Base-by-base conservation (phyloP, 345 rosid species). In the Aurinia saxatilis region DNA sequence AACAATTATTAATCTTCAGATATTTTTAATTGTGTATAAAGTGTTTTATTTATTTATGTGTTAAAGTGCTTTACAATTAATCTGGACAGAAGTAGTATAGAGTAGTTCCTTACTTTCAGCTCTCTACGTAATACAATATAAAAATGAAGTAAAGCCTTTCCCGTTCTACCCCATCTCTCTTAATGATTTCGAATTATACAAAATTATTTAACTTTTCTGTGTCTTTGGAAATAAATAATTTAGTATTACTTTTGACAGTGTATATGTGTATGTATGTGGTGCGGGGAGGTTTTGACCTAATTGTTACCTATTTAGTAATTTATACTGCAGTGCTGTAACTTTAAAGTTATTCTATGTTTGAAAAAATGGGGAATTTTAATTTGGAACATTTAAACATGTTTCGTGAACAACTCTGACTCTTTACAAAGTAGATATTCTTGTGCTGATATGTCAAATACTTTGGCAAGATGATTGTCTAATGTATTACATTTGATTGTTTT, bases 81-180 rank as follows among this genome's bases (percentile, higher is more conserved):
- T 64, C 47, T 57, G 49, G 60, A 49, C 57, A 38, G 44, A 10
- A 45, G 33, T 55, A n/a, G 50, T 55, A n/a, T 41, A 47, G 29
- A 56, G 66, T 65, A 50, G 75, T 50, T 71, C 70, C 56, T 49
- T 64, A 57, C 60, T 71, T 71, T 64, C 70, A 64, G 66, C 70
- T 50, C 65, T 64, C 55, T 64, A 50, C 65, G 29, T 56, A 41
- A 52, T 23, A n/a, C n/a, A 7, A 33, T 60, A 42, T 51, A 23
- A 50, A 31, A n/a, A 23, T 59, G 38, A 11, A 15, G 36, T 19
- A 37, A 23, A 59, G 41, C 45, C 42, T 58, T 58, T 57, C n/a
- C 34, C 3, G 17, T 56, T 47, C 41, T 10, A 27, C 33, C 25
- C 23, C 49, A 46, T 44, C 21, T 55, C 45, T 36, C 39, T 50